Evolutionary conservation across 2,329 filamentous ascomycete species (phyloP).

Genomic region (Fusarium nygamai): DNA sequence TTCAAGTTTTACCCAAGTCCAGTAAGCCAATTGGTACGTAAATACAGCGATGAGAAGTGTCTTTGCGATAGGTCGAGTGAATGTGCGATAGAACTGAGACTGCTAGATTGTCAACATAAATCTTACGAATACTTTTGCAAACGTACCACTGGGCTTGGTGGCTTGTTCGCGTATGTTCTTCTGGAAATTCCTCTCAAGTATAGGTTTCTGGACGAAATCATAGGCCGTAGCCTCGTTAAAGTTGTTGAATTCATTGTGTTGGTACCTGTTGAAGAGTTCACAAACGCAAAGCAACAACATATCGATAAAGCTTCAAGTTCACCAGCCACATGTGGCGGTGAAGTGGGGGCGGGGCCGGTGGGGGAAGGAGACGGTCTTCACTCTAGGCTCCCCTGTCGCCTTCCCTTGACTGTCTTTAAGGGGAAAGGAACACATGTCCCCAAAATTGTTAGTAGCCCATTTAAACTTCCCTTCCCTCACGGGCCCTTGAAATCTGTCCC

Average conservation of each 20-base stretch:
- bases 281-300: not conserved
- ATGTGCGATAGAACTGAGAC: conserved; percentile 78
- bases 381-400: not conserved
- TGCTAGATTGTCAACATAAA: conserved; percentile 43
- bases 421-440: conserved; percentile 48
- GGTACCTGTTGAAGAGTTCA: not conserved
- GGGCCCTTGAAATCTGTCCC: conserved; percentile 43
- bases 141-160: conserved; percentile 42
- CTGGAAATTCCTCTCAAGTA: not conserved
- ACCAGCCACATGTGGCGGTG: conserved; percentile 25
- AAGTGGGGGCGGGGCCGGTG: conserved; percentile 35
- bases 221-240: conserved; percentile 25
- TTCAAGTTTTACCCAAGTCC: conserved; percentile 78
- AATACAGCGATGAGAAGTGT: conserved; percentile 79
- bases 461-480: conserved; percentile 14
- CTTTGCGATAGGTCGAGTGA: conserved; percentile 78
- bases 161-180: conserved; percentile 43
- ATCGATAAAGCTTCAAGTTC: conserved; percentile 18
- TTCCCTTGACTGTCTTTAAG: conserved; percentile 21
- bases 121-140: not conserved
- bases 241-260: conserved; percentile 18
- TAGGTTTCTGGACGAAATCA: not conserved
- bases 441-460: conserved; percentile 37
- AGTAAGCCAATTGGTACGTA: conserved; percentile 82
- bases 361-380: conserved; percentile 5